These are phyloP conservation scores for Trichoderma sp. DNA, from an alignment of 2,329 filamentous ascomycete species.

Conservation along the genomic window DNA sequence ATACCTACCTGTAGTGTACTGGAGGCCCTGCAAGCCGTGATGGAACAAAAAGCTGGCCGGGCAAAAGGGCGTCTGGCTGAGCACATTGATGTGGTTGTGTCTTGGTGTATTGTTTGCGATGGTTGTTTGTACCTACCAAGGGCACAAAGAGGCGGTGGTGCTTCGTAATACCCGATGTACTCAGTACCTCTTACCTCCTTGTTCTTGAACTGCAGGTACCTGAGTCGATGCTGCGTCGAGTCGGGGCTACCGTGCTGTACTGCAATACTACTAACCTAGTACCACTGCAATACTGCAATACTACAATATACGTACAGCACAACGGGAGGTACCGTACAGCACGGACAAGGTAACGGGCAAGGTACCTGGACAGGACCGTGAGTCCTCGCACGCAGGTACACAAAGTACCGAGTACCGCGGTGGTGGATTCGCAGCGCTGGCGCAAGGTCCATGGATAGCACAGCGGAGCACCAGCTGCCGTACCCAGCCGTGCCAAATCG, in stretches of 20 bases:
- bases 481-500: constrained; percentile 1
- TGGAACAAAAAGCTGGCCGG: not conserved
- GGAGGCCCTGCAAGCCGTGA: not conserved
- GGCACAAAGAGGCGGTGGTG: too few species aligned
- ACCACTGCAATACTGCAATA: too few species aligned
- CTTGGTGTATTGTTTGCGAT: not conserved
- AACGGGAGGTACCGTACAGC: too few species aligned
- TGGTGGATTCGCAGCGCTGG: not conserved
- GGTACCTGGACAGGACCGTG: too few species aligned
- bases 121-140: not conserved
- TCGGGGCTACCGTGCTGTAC: too few species aligned
- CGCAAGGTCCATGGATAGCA: not conserved
- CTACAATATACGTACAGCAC: too few species aligned
- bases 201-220: not conserved
- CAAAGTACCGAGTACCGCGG: not conserved
- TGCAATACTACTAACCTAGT: too few species aligned
- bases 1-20: too few species aligned
- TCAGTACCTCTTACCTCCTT: too few species aligned
- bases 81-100: not conserved
- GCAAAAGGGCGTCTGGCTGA: not conserved
- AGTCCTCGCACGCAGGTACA: not conserved
- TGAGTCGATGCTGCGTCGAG: not conserved
- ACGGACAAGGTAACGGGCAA: too few species aligned
- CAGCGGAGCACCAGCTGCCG: not conserved
- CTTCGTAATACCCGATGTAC: too few species aligned